phyloP scores from a whole-genome alignment of 169 alveolate genomes.

The Plasmodium inui region DNA sequence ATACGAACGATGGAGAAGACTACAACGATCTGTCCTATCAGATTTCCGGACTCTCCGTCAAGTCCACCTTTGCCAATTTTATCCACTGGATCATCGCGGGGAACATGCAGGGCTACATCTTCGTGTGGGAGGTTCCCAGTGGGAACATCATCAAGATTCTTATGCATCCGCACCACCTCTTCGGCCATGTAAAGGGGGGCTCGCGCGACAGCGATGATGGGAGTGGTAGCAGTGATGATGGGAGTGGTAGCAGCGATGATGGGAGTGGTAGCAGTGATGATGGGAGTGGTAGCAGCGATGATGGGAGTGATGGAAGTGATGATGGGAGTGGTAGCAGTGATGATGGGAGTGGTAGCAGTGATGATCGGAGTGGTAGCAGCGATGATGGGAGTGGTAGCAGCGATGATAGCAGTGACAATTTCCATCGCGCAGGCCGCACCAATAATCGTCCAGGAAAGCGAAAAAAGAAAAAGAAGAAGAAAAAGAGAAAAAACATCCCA shows the following conservation, averaged over 20 bases:
- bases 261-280: background rate
- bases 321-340: background rate
- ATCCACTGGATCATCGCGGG: constrained; percentile 76
- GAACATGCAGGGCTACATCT: constrained; percentile 69
- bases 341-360: background rate
- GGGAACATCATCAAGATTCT: constrained; percentile 60
- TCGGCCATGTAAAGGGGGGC: constrained; percentile 10
- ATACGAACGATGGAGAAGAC: background rate
- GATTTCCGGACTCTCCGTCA: constrained; percentile 64
- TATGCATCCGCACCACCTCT: constrained; percentile 26
- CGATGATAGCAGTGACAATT: background rate
- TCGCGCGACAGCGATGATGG: background rate
- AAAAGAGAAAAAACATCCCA: background rate
- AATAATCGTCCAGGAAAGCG: background rate
- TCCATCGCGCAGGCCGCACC: background rate
- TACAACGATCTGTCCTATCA: constrained; percentile 65
- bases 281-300: background rate
- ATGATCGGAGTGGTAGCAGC: background rate
- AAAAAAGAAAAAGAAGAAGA: constrained; percentile 6
- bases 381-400: background rate
- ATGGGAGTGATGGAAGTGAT: background rate
- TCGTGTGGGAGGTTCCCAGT: constrained; percentile 77
- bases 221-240: background rate
- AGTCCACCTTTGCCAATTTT: constrained; percentile 75
- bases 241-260: background rate